Base-by-base conservation (phyloP, 345 rosid species). In the Populus davidiana region DNA sequence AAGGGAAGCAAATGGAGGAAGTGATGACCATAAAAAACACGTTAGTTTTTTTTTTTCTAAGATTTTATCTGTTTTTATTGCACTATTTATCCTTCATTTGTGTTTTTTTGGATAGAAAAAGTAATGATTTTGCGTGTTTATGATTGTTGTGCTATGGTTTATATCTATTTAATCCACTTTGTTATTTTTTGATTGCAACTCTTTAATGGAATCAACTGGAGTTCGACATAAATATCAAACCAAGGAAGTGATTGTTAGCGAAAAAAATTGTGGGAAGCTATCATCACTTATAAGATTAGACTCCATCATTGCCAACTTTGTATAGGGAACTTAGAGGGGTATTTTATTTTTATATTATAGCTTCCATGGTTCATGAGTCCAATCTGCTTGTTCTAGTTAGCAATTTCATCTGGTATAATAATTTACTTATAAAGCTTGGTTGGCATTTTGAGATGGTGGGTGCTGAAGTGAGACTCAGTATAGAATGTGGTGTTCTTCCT, bases 1-100 rank as follows among this genome's bases (percentile, higher is more conserved):
- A 93, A 81, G 99, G 98, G 69, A 96, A 88, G 82, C 90, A 88
- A 73, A 90, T 89, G 93, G 97, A 92, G 78, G 98, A 96, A 75
- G 98, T 94, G 12, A 18, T 96, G 43, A 77, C 98, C 79, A 96
- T 96, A 65, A 94, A 91, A 77, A 96, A 96, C 86, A 91, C 99
- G 99, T 94, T 76, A 91, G 98, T 81, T 36, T 9, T 47, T 68
- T 33, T 66, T 8, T 0, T 44, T 31, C 2, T 4, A 23, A 3
- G 18, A 13, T 23, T 61, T n/a, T 33, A 33, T 21, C 16, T 20
- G 1, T 21, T 21, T 3, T 8, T 21, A 8, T 8, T 54, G 62
- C 62, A 23, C 44, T 41, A 41, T 41, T 41, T 41, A 2, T 10
- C 12, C 44, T 41, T 41, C 44, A 10, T 41, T 10, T 3, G 13